A percentile compares a stretch with the other conserved stretches of the same genome.
Evolutionary conservation across 23 red algal species (phyloP).

Genomic region (Cyanidioschyzon merolae): DNA sequence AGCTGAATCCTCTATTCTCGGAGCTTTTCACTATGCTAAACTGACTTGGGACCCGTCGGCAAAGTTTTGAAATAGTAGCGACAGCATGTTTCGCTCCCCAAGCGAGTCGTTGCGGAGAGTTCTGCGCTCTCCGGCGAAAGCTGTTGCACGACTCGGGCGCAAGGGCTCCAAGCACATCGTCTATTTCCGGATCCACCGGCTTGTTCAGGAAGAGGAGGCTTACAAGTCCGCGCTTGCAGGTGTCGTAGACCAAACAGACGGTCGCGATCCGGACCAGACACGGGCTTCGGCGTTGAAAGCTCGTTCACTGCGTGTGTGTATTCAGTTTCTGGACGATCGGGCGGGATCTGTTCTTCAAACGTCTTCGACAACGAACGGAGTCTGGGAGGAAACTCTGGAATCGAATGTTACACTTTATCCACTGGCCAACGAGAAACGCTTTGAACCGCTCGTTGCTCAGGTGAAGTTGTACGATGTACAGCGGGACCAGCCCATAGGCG

Average conservation of each 20-base stretch:
- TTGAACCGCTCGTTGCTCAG: background rate
- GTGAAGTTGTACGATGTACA: background rate
- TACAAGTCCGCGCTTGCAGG: background rate
- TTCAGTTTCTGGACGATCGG: background rate
- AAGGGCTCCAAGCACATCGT: background rate
- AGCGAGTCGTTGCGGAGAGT: background rate
- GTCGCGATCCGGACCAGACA: background rate
- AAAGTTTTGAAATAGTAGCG: too few species aligned
- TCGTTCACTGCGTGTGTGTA: background rate
- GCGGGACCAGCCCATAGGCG: background rate
- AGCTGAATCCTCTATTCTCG: too few species aligned
- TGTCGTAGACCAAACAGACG: background rate
- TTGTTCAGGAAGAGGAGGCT: background rate
- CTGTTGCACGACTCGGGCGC: background rate
- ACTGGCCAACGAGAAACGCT: background rate
- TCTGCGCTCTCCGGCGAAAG: background rate
- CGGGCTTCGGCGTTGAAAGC: background rate
- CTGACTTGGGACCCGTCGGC: too few species aligned
- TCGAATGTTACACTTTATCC: background rate
- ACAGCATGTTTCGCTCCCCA: background rate
- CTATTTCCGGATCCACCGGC: background rate
- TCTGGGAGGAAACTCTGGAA: slow-evolving; percentile 6
- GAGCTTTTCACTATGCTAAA: too few species aligned
- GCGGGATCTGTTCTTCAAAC: background rate
- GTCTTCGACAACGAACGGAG: background rate